Conservation (phyloP, 345 rosid genomes). For the Anastatica hierochuntica region DNA sequence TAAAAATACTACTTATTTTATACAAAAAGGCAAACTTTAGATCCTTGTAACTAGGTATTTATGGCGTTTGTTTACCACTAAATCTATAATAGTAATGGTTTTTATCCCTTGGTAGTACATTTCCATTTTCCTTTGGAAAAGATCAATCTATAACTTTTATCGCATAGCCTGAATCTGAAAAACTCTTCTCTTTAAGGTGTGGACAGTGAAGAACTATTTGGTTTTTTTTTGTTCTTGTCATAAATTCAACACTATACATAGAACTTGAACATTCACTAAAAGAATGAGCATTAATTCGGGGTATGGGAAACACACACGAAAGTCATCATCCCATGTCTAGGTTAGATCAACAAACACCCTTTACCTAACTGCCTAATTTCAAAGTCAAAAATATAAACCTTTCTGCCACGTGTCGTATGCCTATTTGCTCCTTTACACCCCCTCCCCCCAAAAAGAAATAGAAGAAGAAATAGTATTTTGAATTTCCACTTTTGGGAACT, state of each 20-base stretch:
- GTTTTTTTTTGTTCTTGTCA: no score
- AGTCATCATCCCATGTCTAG: conserved; percentile 14
- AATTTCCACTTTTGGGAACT: conserved; percentile 17
- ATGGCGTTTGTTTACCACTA: not conserved
- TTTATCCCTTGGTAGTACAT: not conserved
- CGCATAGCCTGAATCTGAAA: no score
- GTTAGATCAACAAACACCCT: conserved; percentile 23
- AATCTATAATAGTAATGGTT: not conserved
- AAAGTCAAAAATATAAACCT: conserved; percentile 8
- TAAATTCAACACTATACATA: not conserved
- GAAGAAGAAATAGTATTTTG: not conserved
- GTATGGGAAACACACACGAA: conserved; percentile 18
- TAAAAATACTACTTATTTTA: not conserved
- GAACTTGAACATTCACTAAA: not conserved
- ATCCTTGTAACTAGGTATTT: not conserved
- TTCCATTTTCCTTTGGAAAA: not conserved
- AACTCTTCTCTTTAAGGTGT: not conserved
- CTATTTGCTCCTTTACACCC: not conserved
- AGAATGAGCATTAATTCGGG: not conserved
- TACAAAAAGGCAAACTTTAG: not conserved
- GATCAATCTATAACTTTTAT: not conserved
- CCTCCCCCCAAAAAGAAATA: not conserved
- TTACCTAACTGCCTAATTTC: conserved; percentile 9
- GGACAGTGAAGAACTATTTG: not conserved
- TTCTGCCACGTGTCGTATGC: conserved; percentile 5